Conservation (phyloP, 169 alveolate species). For the Perkinsus chesapeaki region DNA sequence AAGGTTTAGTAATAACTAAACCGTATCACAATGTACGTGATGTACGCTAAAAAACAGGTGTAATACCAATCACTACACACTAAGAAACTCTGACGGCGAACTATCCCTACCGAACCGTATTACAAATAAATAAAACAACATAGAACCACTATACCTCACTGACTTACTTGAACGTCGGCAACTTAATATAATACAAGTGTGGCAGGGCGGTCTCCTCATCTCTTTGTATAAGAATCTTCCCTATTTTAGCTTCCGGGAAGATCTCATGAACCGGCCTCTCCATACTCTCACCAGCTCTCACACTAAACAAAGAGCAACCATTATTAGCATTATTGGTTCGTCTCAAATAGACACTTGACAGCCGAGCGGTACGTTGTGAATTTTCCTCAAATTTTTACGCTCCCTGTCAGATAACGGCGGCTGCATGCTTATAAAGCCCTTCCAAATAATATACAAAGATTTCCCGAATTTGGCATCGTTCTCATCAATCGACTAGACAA, state of each 20-base stretch:
- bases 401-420: background rate
- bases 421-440: too few relatives aligned
- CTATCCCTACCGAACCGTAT: too few relatives aligned
- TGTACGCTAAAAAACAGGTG: too few relatives aligned
- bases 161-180: slow-evolving; percentile 39
- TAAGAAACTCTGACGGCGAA: too few relatives aligned
- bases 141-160: background rate
- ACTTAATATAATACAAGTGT: slow-evolving; percentile 33
- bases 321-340: background rate
- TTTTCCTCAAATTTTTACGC: background rate
- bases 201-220: slow-evolving; percentile 36
- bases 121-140: background rate
- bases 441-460: too few relatives aligned
- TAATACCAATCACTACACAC: too few relatives aligned
- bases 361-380: background rate
- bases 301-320: background rate
- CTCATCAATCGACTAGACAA: too few relatives aligned
- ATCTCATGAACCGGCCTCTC: slow-evolving; percentile 32
- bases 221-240: slow-evolving; percentile 40
- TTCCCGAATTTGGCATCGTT: too few relatives aligned
- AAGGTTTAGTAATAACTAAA: too few relatives aligned
- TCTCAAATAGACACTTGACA: too few relatives aligned
- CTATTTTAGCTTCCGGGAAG: slow-evolving; percentile 39
- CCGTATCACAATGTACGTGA: too few relatives aligned
- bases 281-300: slow-evolving; percentile 46